Evolutionary conservation across 2,329 filamentous ascomycete genomes (phyloP), one percentile per base, ranked within the genome.

Genomic region (Claviceps sp.): DNA sequence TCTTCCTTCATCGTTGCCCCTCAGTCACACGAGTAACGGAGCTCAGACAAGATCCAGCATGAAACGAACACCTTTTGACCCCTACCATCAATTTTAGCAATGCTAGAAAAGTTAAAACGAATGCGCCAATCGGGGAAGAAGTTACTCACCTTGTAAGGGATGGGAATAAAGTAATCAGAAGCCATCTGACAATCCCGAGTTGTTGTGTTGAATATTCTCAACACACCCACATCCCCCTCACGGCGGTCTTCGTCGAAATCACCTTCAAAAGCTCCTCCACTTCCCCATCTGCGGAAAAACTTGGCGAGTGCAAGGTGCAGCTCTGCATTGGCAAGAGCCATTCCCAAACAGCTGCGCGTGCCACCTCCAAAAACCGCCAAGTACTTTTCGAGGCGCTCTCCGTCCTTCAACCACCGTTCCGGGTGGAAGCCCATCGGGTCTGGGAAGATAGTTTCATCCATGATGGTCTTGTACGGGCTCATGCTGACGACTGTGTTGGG

Each of bases 261-360:
- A 2, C 58, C 63, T 47, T 58, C 61, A 30, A 62, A 63, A 14
- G 61, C 57, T 34, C 65, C 67, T 8, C 55, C 61, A 20, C 65
- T 62, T 50, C 67, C 67, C 65, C 67, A 70, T 43, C 61, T 58
- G 18, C 67, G 63, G 56, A 70, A 70, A 3, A 71, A 56, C 53
- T 64, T 65, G 46, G 67, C 65, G 5, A 70, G 58, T 53, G 62
- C 61, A 20, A 69, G 59, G 41, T 67, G 62, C n/a, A 72, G 55
- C 56, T 71, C 69, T 0, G 67, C 66, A 34, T 65, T 61, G 2
- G 68, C 68, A 5, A 71, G 62, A 36, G 65, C 63, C 59, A 67
- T 63, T 30, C 68, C 69, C 26, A 70, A 54, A 49, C 67, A 70
- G 34, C 59, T 56, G 9, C 68, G 63, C 6, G 61, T 61, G 43